Evolutionary conservation across 2,329 filamentous ascomycete species (phyloP), one percentile per base, ranked within the genome.

Genomic region (Ophiosphaerella narmari): DNA sequence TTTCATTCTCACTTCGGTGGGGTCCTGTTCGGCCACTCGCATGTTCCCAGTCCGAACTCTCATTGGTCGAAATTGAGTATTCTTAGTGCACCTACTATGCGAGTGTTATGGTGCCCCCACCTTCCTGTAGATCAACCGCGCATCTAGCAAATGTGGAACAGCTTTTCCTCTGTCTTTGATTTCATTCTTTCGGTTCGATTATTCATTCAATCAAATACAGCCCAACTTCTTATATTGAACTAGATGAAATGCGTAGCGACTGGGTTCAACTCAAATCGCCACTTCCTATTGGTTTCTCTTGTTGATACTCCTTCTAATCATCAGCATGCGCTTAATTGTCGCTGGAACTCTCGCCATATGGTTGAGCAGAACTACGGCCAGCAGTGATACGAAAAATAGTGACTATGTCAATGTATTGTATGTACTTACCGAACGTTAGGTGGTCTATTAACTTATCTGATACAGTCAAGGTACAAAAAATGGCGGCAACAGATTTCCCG

Each of bases 401-500:
- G 57, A 65, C 60, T 60, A 70, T 63, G 68, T 71, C 14, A 70
- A 73, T 47, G 60, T 70, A 39, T 73, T 73, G 69, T 72, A 52
- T 54, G 69, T 60, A 21, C 32, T 1, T 4, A 21, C 18, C 2
- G 18, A 21, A 21, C 18, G 18, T 21, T 21, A 4, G 4, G 18
- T 21, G 4, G 3, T 4, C 4, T 5, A 21, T 21, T 21, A n/a
- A 11, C 47, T 51, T 6, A 59, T 21, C 18, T 11, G 6, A 2
- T 13, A 7, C 31, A 60, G 55, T 36, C 47, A 54, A 43, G 55
- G 55, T 18, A 70, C 70, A 24, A 59, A 52, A 21, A 52, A 56
- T 32, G 70, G 70, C n/a, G 70, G 70, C 7, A 73, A 74, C 43
- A 62, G 66, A 47, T 74, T 73, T 40, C 71, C 71, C 1, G 70